These are phyloP conservation scores for Paraleonurus japonicus DNA, from an alignment of 257 asterid species.

Conservation along the genomic window DNA sequence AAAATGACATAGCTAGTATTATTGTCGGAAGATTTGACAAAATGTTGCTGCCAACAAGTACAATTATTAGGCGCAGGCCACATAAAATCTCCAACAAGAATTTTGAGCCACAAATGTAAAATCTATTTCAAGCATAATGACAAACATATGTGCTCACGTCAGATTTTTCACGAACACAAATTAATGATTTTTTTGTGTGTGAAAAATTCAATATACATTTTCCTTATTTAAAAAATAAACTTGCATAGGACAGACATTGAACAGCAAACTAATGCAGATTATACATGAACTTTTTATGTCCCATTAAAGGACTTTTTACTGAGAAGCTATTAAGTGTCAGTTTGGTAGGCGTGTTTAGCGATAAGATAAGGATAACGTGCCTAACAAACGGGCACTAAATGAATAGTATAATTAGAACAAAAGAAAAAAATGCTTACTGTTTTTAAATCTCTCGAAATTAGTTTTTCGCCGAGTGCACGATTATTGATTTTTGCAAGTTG, in stretches of 20 bases:
- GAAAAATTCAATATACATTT: too few relatives aligned
- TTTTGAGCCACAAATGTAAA: constrained; percentile 20
- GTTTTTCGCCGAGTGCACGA: not conserved
- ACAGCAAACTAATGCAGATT: not conserved
- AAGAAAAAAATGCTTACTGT: too few relatives aligned
- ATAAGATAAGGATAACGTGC: too few relatives aligned
- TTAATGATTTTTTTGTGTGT: not conserved
- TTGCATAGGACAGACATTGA: not conserved
- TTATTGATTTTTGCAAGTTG: not conserved
- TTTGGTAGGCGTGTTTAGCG: too few relatives aligned
- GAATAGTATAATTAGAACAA: not conserved
- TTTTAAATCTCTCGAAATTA: too few relatives aligned
- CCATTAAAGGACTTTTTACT: too few relatives aligned
- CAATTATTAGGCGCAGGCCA: constrained; percentile 16
- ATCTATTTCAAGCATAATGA: not conserved
- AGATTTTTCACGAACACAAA: constrained; percentile 5
- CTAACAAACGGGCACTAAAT: too few relatives aligned
- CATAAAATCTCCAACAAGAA: not conserved
- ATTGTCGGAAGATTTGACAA: not conserved
- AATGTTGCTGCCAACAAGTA: not conserved
- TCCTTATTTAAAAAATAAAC: not conserved
- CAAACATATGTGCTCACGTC: not conserved
- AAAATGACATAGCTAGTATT: too few relatives aligned
- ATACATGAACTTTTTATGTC: not conserved
- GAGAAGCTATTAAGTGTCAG: too few relatives aligned